Percentiles rank a stretch among this genome's conserved stretches.
phyloP scores from a whole-genome alignment of 1,284 basidiomycete genomes.

The Neonothopanus nambi region DNA sequence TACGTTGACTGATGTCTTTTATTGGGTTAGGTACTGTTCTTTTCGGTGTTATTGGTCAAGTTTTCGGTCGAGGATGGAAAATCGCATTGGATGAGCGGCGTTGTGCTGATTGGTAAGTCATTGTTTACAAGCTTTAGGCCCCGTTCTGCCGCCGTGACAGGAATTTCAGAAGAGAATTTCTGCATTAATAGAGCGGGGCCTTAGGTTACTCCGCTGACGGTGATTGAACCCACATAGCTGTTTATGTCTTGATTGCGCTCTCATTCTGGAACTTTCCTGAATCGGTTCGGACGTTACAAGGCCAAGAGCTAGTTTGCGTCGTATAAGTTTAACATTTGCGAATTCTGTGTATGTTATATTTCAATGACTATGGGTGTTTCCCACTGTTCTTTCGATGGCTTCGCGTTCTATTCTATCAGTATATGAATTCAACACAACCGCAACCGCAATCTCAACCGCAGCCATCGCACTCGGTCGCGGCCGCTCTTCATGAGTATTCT shows the following conservation, averaged over 20 bases:
- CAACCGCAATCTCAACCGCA: no score
- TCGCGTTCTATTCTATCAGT: no score
- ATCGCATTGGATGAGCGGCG: constrained; percentile 62
- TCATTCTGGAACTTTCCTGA: constrained; percentile 46
- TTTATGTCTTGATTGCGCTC: constrained; percentile 44
- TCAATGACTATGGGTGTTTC: no score
- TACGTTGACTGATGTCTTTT: neutral
- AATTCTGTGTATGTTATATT: no score
- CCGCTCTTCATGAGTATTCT: no score
- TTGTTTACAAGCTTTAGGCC: neutral
- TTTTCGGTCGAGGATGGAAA: constrained; percentile 65
- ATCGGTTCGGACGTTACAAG: constrained; percentile 34
- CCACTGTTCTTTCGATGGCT: no score
- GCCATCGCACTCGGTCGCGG: no score
- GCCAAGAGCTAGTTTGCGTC: constrained; percentile 15
- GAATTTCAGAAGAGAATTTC: no score
- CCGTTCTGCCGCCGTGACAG: neutral
- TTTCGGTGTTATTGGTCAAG: constrained; percentile 61
- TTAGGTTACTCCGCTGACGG: no score
- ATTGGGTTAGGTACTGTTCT: constrained; percentile 38
- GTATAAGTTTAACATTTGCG: no score
- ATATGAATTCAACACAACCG: no score
- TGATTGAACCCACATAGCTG: constrained; percentile 21
- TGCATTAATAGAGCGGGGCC: no score
- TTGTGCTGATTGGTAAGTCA: constrained; percentile 48